Evolutionary conservation across 352 stramenopile species (phyloP), one percentile per base, ranked within the genome.

Genomic region (Globisporangium irregulare): DNA sequence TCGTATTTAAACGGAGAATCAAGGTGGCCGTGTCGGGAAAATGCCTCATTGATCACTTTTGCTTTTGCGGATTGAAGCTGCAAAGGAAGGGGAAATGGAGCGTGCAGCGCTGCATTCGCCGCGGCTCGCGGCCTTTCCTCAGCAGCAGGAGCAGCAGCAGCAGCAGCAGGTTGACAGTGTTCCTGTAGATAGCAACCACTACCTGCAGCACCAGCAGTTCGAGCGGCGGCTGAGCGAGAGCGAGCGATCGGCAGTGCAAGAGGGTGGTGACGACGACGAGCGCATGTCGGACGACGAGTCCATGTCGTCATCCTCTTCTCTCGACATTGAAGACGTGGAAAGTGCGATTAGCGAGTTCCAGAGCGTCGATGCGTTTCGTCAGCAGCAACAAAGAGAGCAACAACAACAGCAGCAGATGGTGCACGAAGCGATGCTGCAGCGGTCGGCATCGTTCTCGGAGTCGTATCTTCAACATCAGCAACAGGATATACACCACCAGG

Each of bases 201-300:
- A 51, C 43, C 43, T 9, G 41, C 24, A n/a, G 18, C 18, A 20
- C 4, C 41, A 51, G 43, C 50, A 56, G 50, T 8, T 60, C 12
- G 24, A 61, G 55, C 55, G 55, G 3, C 55, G 12, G 5, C 54
- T 55, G 3, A 48, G 65, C 15, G 64, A 73, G 48, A 70, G 64
- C 55, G 61, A 69, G 6, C 56, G 20, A 25, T 36, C 64, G 4
- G 50, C 55, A 36, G 53, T 70, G 55, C 57, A 69, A 38, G 56
- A 62, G 24, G 18, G 7, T 7, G 22, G 4, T 0, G 72, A 64
- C 18, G 76, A 80, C 22, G 78, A 88, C 58, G 78, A 70, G 63
- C 73, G 68, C 72, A 87, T 87, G 80, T 87, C 80, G 4, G 78
- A 84, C 51, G 81, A 89, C 64, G 81, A 87, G 68, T 84, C 77